phyloP scores from a whole-genome alignment of 176 grass and related monocot species.

The Ampelocalamus luodianensis region DNA sequence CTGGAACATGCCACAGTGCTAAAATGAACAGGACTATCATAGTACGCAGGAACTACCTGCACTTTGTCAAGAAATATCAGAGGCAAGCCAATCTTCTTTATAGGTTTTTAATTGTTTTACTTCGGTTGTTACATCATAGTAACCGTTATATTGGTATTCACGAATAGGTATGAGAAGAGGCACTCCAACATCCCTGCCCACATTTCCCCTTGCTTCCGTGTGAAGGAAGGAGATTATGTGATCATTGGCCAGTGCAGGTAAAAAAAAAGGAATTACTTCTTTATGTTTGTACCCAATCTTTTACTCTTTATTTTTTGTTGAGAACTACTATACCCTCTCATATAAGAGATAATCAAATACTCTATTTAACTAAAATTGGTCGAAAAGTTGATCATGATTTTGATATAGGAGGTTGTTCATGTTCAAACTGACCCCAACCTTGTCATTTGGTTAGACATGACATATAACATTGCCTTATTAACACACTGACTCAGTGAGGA shows the following conservation, averaged over 20 bases:
- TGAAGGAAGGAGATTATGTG: constrained; percentile 30
- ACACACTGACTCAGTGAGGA: background rate
- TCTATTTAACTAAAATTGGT: background rate
- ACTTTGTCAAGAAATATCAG: constrained; percentile 38
- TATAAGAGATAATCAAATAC: background rate
- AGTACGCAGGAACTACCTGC: constrained; percentile 37
- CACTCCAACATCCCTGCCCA: constrained; percentile 40
- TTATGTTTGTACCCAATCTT: background rate
- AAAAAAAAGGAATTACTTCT: background rate
- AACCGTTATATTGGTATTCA: background rate
- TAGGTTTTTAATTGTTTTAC: background rate
- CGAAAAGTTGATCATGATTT: background rate
- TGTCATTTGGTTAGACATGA: background rate
- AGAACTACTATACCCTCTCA: background rate
- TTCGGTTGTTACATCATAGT: background rate
- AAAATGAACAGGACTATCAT: constrained; percentile 43
- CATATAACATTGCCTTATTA: background rate
- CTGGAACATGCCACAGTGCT: constrained; percentile 35
- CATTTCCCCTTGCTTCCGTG: constrained; percentile 37
- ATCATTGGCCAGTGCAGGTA: constrained; percentile 42
- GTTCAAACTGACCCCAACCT: background rate
- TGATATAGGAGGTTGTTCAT: background rate
- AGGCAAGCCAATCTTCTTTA: constrained; percentile 27
- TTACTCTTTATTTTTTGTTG: background rate
- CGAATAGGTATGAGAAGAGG: constrained; percentile 43